phyloP scores from a whole-genome alignment of 305 asterid species.

The Ruellia speciosa region DNA sequence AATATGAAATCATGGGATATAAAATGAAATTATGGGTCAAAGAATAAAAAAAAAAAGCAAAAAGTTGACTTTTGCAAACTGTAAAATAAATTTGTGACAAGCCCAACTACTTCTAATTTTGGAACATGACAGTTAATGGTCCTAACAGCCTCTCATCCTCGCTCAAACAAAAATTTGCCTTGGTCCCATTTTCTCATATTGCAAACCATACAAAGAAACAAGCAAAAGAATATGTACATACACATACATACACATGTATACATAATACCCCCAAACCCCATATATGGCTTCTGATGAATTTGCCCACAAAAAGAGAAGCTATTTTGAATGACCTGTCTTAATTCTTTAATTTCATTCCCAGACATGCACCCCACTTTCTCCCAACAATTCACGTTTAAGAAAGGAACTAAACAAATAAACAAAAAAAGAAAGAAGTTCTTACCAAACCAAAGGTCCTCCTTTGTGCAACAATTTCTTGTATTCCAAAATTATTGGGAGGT shows the following conservation, averaged over 20 bases:
- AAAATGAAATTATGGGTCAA: too few relatives aligned
- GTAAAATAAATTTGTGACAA: not conserved
- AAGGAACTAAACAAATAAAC: conserved; percentile 13
- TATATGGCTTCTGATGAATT: too few relatives aligned
- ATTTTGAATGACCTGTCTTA: conserved; percentile 20
- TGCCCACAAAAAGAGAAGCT: not conserved
- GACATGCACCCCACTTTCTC: conserved; percentile 52
- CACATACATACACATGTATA: too few relatives aligned
- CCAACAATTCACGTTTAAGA: conserved; percentile 28
- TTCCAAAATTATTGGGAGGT: too few relatives aligned
- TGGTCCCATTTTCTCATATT: not conserved
- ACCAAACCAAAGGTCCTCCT: not conserved
- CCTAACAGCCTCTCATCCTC: not conserved
- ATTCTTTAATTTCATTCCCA: conserved; percentile 14
- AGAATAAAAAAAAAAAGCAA: too few relatives aligned
- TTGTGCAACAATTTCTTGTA: not conserved
- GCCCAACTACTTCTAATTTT: not conserved
- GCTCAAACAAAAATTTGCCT: not conserved
- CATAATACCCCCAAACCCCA: too few relatives aligned
- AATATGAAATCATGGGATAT: too few relatives aligned
- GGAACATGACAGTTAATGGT: not conserved
- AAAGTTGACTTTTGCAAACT: not conserved
- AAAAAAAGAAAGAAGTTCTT: conserved; percentile 8
- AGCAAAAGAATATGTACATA: not conserved
- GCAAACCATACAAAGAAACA: not conserved